Percentiles rank a stretch among this genome's conserved stretches.
Evolutionary conservation across 139 green algal species (phyloP).

Genomic region (Microglena sp.): DNA sequence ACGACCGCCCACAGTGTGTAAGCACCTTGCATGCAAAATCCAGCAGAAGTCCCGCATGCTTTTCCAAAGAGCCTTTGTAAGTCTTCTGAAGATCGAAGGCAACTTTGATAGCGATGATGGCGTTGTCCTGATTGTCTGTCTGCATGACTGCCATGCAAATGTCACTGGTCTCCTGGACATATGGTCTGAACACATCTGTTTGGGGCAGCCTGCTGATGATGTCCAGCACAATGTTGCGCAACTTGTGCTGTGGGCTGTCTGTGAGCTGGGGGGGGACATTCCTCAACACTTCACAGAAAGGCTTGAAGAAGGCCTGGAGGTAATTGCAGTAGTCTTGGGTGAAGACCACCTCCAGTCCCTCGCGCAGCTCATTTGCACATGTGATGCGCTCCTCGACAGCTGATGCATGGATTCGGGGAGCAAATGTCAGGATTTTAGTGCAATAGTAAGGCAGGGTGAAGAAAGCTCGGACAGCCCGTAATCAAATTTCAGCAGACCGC

Average conservation of each 20-base stretch:
- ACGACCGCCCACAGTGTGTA: no score
- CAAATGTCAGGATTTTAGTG: no score
- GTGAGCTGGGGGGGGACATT: slow-evolving; percentile 25
- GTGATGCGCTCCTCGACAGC: slow-evolving; percentile 36
- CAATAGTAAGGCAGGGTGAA: no score
- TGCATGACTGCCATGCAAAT: slow-evolving; percentile 52
- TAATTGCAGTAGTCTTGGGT: slow-evolving; percentile 49
- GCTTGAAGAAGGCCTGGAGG: slow-evolving; percentile 45
- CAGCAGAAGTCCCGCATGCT: no score
- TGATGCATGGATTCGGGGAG: slow-evolving; percentile 13
- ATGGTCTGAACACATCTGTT: slow-evolving; percentile 52
- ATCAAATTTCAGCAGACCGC: no score
- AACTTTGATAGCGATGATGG: slow-evolving; percentile 59
- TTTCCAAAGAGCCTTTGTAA: slow-evolving; percentile 50
- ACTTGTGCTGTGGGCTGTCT: slow-evolving; percentile 45
- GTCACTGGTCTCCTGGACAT: slow-evolving; percentile 52
- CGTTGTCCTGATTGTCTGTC: slow-evolving; percentile 87
- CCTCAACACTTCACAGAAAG: slow-evolving; percentile 49
- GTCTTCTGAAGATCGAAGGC: slow-evolving; percentile 86
- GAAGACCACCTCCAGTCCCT: slow-evolving; percentile 56
- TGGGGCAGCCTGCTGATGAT: slow-evolving; percentile 65
- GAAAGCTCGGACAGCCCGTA: no score
- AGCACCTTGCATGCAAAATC: no score
- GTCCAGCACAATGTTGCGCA: slow-evolving; percentile 63
- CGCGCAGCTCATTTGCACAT: slow-evolving; percentile 44